These are phyloP conservation scores for Cajanus cajan DNA, from an alignment of 306 rosid genomes.

Conservation along the genomic window DNA sequence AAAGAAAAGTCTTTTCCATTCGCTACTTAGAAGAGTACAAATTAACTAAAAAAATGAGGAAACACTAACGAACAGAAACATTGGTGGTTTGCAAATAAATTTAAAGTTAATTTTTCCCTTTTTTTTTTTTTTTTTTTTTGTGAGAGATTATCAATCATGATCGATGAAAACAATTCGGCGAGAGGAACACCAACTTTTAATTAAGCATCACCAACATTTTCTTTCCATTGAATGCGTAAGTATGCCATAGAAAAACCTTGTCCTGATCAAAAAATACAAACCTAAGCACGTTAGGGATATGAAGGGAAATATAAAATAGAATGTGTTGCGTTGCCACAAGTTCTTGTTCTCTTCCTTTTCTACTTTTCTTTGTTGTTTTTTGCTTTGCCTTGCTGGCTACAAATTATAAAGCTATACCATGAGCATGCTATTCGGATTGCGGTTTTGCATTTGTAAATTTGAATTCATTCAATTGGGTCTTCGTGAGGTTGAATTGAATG, in stretches of 20 bases:
- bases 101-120: background rate
- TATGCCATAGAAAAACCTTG: background rate
- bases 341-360: background rate
- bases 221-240: background rate
- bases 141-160: constrained; percentile 2
- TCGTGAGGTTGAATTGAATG: background rate
- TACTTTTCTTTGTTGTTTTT: constrained; percentile 5
- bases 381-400: constrained; percentile 11
- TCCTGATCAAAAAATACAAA: background rate
- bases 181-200: constrained; percentile 8
- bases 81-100: background rate
- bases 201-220: constrained; percentile 7
- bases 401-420: background rate
- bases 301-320: background rate
- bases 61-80: background rate
- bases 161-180: background rate
- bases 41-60: background rate
- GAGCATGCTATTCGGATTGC: constrained; percentile 2
- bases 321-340: background rate
- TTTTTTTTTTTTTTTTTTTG: background rate
- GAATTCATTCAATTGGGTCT: background rate
- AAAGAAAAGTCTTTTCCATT: background rate
- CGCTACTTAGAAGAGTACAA: background rate
- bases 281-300: constrained; percentile 14
- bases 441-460: background rate